phyloP scores from a whole-genome alignment of 2,329 filamentous ascomycete genomes.

The Aspergillus hortae region DNA sequence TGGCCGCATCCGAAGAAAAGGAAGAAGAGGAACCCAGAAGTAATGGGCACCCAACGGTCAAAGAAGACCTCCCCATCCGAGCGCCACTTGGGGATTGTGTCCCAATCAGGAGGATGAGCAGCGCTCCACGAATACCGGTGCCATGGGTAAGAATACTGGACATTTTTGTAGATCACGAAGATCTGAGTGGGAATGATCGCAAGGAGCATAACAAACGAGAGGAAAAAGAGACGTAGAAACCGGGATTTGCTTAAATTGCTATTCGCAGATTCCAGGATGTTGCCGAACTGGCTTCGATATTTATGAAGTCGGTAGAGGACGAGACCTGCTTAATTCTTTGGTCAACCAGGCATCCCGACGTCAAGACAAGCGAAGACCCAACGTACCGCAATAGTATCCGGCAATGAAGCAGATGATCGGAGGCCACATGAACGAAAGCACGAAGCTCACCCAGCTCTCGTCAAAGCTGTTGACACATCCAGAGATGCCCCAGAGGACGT shows the following conservation, averaged over 20 bases:
- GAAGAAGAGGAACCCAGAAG: slow-evolving; percentile 54
- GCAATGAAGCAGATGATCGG: slow-evolving; percentile 52
- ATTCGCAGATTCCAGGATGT: slow-evolving; percentile 50
- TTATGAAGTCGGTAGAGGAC: slow-evolving; percentile 58
- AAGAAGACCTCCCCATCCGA: slow-evolving; percentile 45
- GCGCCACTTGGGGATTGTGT: slow-evolving; percentile 47
- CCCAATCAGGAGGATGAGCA: slow-evolving; percentile 52
- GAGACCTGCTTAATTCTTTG: slow-evolving; percentile 43
- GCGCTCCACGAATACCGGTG: slow-evolving; percentile 51
- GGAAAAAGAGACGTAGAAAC: slow-evolving; percentile 53
- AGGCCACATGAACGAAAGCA: slow-evolving; percentile 56
- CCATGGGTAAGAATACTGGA: slow-evolving; percentile 30
- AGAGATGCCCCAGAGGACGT: slow-evolving; percentile 55
- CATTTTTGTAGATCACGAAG: slow-evolving; percentile 49
- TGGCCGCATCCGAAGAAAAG: slow-evolving; percentile 62
- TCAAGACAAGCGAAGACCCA: slow-evolving; percentile 24
- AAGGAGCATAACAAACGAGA: slow-evolving; percentile 54
- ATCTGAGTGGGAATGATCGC: slow-evolving; percentile 52
- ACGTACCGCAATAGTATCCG: slow-evolving; percentile 54
- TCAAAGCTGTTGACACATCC: slow-evolving; percentile 57
- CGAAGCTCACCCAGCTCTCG: slow-evolving; percentile 55
- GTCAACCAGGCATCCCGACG: neutral
- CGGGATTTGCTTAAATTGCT: slow-evolving; percentile 55
- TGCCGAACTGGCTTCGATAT: slow-evolving; percentile 57
- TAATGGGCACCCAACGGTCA: slow-evolving; percentile 58